phyloP scores from a whole-genome alignment of 2,329 filamentous ascomycete genomes.

The Aspergillus terreus region DNA sequence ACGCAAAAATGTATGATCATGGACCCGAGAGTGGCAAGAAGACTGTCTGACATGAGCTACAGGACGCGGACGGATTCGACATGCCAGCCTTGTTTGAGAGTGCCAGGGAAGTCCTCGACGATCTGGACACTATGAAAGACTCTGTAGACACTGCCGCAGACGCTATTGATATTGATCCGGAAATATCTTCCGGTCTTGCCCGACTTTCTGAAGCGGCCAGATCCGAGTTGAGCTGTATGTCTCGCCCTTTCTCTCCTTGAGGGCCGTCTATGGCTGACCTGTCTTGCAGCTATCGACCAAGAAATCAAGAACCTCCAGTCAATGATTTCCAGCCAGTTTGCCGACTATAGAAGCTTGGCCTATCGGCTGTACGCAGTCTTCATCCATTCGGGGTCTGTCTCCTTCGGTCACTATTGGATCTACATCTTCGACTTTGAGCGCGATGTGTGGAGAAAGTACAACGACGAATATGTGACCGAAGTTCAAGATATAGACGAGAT shows the following conservation, averaged over 20 bases:
- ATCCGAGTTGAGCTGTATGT: conserved; percentile 45
- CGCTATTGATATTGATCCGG: conserved; percentile 41
- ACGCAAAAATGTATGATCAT: conserved; percentile 28
- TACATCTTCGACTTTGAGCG: conserved; percentile 88
- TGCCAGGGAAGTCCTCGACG: conserved; percentile 42
- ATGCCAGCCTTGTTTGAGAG: conserved; percentile 30
- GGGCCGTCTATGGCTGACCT: conserved; percentile 6
- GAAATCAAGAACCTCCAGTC: conserved; percentile 49
- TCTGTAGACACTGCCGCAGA: conserved; percentile 29
- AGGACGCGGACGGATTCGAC: conserved; percentile 25
- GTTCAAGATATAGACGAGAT: conserved; percentile 63
- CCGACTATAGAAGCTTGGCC: conserved; percentile 59
- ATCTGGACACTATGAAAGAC: conserved; percentile 38
- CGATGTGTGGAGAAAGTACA: conserved; percentile 86
- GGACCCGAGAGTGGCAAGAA: neutral
- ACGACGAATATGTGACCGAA: conserved; percentile 76
- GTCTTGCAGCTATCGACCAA: conserved; percentile 30
- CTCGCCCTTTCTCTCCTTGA: neutral
- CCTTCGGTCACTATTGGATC: conserved; percentile 90
- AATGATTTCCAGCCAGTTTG: conserved; percentile 58
- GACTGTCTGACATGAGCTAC: conserved; percentile 6
- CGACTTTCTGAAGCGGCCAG: conserved; percentile 43
- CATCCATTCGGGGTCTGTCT: conserved; percentile 69
- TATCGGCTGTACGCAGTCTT: conserved; percentile 91
- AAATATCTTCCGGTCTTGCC: conserved; percentile 42